These are phyloP conservation scores for Cercospora brassicicola DNA, from an alignment of 2,329 filamentous ascomycete genomes.

Conservation along the genomic window DNA sequence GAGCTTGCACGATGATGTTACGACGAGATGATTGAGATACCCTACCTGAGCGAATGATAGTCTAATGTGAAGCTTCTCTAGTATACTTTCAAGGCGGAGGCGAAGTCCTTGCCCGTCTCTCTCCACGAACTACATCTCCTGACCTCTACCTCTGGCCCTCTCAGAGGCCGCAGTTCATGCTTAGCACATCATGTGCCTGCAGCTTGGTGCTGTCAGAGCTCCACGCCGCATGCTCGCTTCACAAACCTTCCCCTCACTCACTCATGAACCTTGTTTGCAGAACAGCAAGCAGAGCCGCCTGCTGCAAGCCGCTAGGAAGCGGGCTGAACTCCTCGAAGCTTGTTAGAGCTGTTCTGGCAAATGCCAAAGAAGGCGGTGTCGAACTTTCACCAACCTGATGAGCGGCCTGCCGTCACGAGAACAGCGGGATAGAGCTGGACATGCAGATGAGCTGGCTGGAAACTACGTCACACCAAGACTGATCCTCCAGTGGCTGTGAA, in stretches of 20 bases:
- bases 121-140: conserved; percentile 2
- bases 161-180: background rate
- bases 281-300: conserved; percentile 13
- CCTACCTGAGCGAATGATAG: conserved; percentile 1
- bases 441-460: background rate
- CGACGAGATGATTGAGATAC: conserved; percentile 10
- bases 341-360: background rate
- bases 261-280: conserved; percentile 11
- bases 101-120: conserved; percentile 1
- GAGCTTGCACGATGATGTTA: background rate
- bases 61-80: conserved; percentile 1
- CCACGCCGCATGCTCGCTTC: conserved; percentile 12
- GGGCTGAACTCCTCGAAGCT: conserved; percentile 9
- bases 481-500: background rate
- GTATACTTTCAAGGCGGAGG: background rate
- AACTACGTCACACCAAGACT: conserved; percentile 4
- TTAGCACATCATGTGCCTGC: conserved; percentile 11
- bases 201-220: background rate
- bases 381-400: background rate
- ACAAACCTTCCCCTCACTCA: conserved; percentile 16
- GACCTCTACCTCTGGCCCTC: background rate
- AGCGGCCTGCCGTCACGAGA: conserved; percentile 2
- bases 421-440: background rate
- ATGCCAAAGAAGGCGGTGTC: conserved; percentile 5
- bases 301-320: background rate